phyloP scores from a whole-genome alignment of 2,329 filamentous ascomycete genomes.

The Pseudocercospora vitis region DNA sequence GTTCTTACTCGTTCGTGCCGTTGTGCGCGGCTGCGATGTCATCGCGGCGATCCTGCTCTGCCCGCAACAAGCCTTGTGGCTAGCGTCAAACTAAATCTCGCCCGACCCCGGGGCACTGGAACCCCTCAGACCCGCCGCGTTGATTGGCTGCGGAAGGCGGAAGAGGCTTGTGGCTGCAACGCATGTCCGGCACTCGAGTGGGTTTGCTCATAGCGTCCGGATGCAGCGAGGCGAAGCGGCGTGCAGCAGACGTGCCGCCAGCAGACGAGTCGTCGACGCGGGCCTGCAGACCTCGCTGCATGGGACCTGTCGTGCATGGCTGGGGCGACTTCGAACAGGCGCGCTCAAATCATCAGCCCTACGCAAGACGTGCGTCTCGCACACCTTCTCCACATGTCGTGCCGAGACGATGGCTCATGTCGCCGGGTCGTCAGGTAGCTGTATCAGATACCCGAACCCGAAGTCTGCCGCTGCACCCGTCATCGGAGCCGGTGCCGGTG shows the following conservation, averaged over 20 bases:
- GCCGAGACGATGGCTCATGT: constrained; percentile 6
- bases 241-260: constrained; percentile 18
- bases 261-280: too few species aligned
- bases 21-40: constrained; percentile 9
- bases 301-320: constrained; percentile 7
- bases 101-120: constrained; percentile 22
- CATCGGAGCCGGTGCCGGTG: too few species aligned
- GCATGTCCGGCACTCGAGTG: constrained; percentile 18
- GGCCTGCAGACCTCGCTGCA: constrained; percentile 6
- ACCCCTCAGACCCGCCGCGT: neutral
- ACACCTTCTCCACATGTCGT: constrained; percentile 5
- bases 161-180: constrained; percentile 7
- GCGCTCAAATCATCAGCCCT: neutral
- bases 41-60: constrained; percentile 15
- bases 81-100: constrained; percentile 23
- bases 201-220: constrained; percentile 1
- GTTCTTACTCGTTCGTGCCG: too few species aligned
- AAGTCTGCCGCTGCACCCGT: too few species aligned
- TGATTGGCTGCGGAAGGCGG: constrained; percentile 22
- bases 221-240: constrained; percentile 22
- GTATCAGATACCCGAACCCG: too few species aligned
- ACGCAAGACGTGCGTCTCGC: constrained; percentile 3
- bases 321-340: neutral
- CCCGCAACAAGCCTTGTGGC: constrained; percentile 7
- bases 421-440: too few species aligned